Conservation (phyloP, 2,329 filamentous ascomycete genomes). For the Corniculantispora saksenae region DNA sequence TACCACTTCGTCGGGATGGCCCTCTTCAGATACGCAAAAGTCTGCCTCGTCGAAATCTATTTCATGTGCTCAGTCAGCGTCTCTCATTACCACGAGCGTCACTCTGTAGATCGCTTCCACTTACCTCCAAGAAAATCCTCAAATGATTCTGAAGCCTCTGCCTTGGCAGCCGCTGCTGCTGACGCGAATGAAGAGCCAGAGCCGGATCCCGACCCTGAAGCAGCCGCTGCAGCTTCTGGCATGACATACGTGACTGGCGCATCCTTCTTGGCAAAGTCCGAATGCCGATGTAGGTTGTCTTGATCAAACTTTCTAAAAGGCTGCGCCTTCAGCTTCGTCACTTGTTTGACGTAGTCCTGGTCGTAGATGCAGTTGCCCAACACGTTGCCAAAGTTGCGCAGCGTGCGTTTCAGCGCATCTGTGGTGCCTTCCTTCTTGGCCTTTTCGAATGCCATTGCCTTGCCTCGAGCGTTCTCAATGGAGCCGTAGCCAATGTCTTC, state of each 20-base stretch:
- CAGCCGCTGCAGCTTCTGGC: not conserved
- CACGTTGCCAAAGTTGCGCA: conserved; percentile 93
- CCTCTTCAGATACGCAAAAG: conserved; percentile 68
- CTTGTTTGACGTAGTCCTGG: conserved; percentile 86
- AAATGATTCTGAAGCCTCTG: conserved; percentile 42
- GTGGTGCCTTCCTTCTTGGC: conserved; percentile 98
- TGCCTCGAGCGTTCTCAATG: conserved; percentile 93
- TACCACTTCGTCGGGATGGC: conserved; percentile 73
- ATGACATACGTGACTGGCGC: conserved; percentile 14
- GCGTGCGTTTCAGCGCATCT: conserved; percentile 84
- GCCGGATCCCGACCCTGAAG: not conserved
- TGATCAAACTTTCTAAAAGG: conserved; percentile 74
- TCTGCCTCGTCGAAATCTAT: conserved; percentile 74
- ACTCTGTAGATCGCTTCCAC: conserved; percentile 12
- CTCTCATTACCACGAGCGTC: not conserved
- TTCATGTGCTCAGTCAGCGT: not conserved
- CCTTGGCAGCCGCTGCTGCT: conserved; percentile 2
- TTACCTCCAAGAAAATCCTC: conserved; percentile 53
- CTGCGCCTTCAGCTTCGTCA: conserved; percentile 83
- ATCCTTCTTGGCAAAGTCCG: conserved; percentile 70
- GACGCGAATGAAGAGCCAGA: conserved; percentile 43
- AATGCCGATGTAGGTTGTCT: conserved; percentile 77
- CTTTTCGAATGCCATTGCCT: conserved; percentile 95
- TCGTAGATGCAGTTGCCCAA: conserved; percentile 99
- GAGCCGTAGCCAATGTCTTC: conserved; percentile 97